A percentile compares a stretch with the other conserved stretches of the same genome.
These are phyloP conservation scores for Exserohilum rostratum DNA, from an alignment of 2,329 filamentous ascomycete species.

Conservation along the genomic window DNA sequence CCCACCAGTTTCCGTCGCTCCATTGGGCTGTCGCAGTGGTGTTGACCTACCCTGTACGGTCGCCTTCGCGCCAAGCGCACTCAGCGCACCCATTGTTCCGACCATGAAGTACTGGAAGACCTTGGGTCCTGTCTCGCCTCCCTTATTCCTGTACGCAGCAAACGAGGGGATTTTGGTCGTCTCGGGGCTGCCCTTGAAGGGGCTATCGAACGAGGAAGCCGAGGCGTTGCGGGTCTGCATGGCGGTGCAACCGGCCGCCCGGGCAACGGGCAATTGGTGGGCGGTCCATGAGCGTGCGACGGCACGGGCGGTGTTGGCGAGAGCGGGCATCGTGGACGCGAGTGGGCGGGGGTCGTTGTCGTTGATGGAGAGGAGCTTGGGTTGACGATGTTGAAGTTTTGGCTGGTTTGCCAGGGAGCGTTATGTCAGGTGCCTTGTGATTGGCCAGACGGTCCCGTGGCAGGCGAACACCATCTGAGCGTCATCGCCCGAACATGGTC, in stretches of 20 bases:
- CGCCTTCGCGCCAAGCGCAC: conserved; percentile 93
- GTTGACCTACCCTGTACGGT: conserved; percentile 86
- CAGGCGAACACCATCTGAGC: conserved; percentile 7
- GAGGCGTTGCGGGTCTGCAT: conserved; percentile 53
- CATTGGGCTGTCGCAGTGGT: conserved; percentile 9
- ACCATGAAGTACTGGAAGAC: conserved; percentile 99
- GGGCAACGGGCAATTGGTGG: conserved; percentile 54
- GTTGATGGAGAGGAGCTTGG: conserved; percentile 27
- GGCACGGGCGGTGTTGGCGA: conserved; percentile 54
- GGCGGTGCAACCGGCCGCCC: conserved; percentile 53
- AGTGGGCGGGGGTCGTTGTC: conserved; percentile 32
- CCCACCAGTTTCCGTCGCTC: conserved; percentile 15
- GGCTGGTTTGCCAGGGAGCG: conserved; percentile 23
- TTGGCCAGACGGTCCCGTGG: conserved; percentile 7
- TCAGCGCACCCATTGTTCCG: conserved; percentile 88
- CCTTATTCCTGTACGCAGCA: conserved; percentile 80
- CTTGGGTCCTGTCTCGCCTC: conserved; percentile 74
- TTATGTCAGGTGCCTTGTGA: conserved; percentile 16
- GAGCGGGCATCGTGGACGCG: conserved; percentile 56
- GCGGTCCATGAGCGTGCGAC: conserved; percentile 56
- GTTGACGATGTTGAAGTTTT: conserved; percentile 35
- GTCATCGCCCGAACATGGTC: conserved; percentile 9
- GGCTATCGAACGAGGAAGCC: conserved; percentile 57
- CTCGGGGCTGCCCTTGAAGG: conserved; percentile 60
- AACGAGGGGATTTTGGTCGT: conserved; percentile 83